A percentile compares a stretch with the other conserved stretches of the same genome.
Evolutionary conservation across 257 asterid genomes (phyloP).

Genomic region (Lavandula angustifolia): DNA sequence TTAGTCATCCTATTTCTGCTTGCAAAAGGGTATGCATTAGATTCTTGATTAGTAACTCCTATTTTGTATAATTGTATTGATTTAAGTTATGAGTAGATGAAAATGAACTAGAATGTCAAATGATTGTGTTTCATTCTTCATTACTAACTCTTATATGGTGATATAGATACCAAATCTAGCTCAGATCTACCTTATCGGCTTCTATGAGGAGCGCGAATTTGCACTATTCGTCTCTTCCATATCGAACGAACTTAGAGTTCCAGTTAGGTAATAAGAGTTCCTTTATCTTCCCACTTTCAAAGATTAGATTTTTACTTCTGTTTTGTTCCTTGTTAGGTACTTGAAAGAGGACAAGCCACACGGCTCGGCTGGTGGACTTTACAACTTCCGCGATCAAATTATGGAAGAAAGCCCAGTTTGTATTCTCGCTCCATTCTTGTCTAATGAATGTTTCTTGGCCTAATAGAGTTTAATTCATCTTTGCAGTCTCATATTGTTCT

Average conservation of each 20-base stretch:
- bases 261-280: constrained; percentile 59
- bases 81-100: not conserved
- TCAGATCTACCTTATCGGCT: constrained; percentile 83
- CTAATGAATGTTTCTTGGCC: constrained; percentile 13
- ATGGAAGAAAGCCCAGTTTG: constrained; percentile 85
- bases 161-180: constrained; percentile 93
- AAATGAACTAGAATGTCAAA: not conserved
- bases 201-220: constrained; percentile 96
- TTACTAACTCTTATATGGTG: constrained; percentile 24
- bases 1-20: constrained; percentile 89
- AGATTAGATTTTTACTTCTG: not conserved
- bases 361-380: constrained; percentile 88
- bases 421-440: constrained; percentile 22
- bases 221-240: constrained; percentile 80
- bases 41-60: too few species aligned
- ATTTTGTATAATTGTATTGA: not conserved
- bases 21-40: constrained; percentile 79
- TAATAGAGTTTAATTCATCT: constrained; percentile 18
- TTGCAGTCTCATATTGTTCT: constrained; percentile 75
- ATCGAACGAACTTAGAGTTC: constrained; percentile 80
- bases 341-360: constrained; percentile 86
- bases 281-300: not conserved
- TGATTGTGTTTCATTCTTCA: not conserved
- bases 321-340: constrained; percentile 49
- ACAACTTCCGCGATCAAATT: constrained; percentile 73